Evolutionary conservation across 176 grass and related monocot genomes (phyloP).

Genomic region (Lolium rigidum): DNA sequence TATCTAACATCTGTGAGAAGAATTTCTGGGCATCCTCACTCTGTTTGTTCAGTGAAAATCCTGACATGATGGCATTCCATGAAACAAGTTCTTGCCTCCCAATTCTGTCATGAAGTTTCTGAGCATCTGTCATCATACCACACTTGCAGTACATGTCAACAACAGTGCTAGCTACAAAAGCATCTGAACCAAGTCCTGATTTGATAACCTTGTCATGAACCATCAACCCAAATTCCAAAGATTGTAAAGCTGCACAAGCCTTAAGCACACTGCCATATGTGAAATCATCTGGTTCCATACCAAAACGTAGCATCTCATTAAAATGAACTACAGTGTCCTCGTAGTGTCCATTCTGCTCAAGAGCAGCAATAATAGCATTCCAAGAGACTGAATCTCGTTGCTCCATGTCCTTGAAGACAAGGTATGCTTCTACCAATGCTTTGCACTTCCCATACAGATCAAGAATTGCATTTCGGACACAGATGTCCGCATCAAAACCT

Average conservation of each 20-base stretch:
- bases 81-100: slow-evolving; percentile 67
- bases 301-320: slow-evolving; percentile 69
- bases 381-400: slow-evolving; percentile 80
- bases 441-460: slow-evolving; percentile 96
- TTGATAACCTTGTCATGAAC: slow-evolving; percentile 87
- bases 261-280: slow-evolving; percentile 94
- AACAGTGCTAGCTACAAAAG: slow-evolving; percentile 74
- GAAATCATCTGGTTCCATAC: slow-evolving; percentile 87
- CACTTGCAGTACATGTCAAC: slow-evolving; percentile 97
- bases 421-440: slow-evolving; percentile 59
- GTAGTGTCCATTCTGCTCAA: slow-evolving; percentile 73
- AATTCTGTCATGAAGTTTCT: slow-evolving; percentile 79
- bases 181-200: slow-evolving; percentile 75
- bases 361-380: slow-evolving; percentile 84
- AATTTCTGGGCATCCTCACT: slow-evolving; percentile 76
- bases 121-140: slow-evolving; percentile 67
- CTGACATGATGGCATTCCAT: slow-evolving; percentile 86
- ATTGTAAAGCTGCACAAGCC: slow-evolving; percentile 77
- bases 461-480: slow-evolving; percentile 73
- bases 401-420: slow-evolving; percentile 77
- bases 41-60: slow-evolving; percentile 81
- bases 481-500: slow-evolving; percentile 60
- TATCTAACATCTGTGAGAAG: slow-evolving; percentile 76
- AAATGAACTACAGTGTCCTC: slow-evolving; percentile 71
- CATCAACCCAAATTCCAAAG: slow-evolving; percentile 72